Percentiles rank a stretch among this genome's conserved stretches.
These are phyloP conservation scores for Jatropha multifida DNA, from an alignment of 441 rosid genomes.

Conservation along the genomic window DNA sequence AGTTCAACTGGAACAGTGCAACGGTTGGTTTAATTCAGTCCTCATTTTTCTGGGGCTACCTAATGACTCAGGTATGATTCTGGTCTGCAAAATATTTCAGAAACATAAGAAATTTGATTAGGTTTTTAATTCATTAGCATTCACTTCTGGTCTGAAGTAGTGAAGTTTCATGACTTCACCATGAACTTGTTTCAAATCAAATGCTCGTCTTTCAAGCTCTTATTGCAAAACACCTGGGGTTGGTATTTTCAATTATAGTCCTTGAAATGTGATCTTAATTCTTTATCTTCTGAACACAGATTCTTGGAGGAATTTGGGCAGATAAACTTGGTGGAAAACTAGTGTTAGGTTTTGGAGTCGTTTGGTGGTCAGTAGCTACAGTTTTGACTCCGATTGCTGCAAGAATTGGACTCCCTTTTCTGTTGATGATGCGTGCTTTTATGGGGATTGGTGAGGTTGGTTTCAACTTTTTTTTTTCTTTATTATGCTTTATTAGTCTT, in stretches of 20 bases:
- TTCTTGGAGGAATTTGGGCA: slow-evolving; percentile 98
- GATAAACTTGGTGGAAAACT: slow-evolving; percentile 93
- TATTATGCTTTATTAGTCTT: slow-evolving; percentile 10
- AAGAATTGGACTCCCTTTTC: slow-evolving; percentile 79
- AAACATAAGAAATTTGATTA: slow-evolving; percentile 1
- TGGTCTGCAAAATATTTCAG: neutral
- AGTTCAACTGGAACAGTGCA: slow-evolving; percentile 94
- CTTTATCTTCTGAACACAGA: slow-evolving; percentile 45
- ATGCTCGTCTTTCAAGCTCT: slow-evolving; percentile 3
- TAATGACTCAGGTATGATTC: slow-evolving; percentile 79
- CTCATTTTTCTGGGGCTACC: slow-evolving; percentile 99
- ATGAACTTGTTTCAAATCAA: neutral
- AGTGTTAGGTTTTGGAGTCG: slow-evolving; percentile 92
- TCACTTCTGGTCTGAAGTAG: slow-evolving; percentile 6
- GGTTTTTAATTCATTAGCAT: slow-evolving; percentile 5
- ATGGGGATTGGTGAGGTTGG: slow-evolving; percentile 99
- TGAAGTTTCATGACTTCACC: neutral
- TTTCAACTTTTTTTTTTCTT: slow-evolving; percentile 20
- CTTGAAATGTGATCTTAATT: slow-evolving; percentile 12
- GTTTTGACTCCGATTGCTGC: slow-evolving; percentile 98
- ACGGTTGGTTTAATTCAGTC: slow-evolving; percentile 98
- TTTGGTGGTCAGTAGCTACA: slow-evolving; percentile 97
- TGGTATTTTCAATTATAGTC: neutral
- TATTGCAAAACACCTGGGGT: neutral
- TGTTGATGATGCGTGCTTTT: slow-evolving; percentile 88